phyloP scores from a whole-genome alignment of 495 filamentous ascomycete species.

The Trichoderma orchidacearum region DNA sequence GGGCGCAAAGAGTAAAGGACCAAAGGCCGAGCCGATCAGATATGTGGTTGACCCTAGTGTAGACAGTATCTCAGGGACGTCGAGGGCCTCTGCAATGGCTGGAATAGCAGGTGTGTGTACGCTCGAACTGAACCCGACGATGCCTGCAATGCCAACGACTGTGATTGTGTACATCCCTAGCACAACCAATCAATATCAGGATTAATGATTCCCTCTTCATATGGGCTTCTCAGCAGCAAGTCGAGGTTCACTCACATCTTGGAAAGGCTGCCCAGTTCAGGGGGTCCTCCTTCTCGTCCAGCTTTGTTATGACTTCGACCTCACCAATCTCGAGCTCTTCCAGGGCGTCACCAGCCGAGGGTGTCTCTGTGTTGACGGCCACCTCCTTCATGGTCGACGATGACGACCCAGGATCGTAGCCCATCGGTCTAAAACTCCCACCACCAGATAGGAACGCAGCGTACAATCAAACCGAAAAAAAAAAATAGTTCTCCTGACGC shows the following conservation, averaged over 20 bases:
- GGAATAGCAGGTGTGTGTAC: neutral
- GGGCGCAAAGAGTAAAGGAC: neutral
- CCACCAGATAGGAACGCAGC: no score
- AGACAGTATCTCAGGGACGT: neutral
- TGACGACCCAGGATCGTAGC: no score
- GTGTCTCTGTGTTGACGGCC: neutral
- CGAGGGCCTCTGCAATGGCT: neutral
- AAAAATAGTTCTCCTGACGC: no score
- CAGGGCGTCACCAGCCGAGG: neutral
- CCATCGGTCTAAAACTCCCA: no score
- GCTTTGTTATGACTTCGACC: neutral
- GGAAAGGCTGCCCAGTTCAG: neutral
- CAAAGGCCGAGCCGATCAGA: neutral
- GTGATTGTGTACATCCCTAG: neutral
- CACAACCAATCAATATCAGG: neutral
- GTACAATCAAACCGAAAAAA: no score
- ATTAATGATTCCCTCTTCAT: no score
- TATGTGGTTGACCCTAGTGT: neutral
- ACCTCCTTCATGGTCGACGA: neutral
- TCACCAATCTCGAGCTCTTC: neutral
- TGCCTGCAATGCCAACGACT: neutral
- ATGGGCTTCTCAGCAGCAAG: no score
- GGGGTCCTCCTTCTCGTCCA: neutral
- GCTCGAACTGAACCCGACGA: neutral
- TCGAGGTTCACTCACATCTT: slow-evolving; percentile 1